Conservation (phyloP, 192 early-diverging fungal genomes). For the Lobosporangium transversale region DNA sequence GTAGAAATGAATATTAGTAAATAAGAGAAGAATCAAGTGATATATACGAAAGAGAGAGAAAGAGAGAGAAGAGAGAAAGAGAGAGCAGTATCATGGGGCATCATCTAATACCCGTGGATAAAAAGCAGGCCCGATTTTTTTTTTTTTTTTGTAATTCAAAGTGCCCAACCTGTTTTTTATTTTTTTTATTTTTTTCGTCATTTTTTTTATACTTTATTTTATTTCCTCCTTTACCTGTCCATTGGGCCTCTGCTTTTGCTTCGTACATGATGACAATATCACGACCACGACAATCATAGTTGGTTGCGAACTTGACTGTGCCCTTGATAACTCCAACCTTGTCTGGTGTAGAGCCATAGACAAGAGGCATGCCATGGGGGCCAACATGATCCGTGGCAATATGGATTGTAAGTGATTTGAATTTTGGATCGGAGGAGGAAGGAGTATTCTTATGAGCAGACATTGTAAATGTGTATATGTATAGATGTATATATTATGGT, state of each 20-base stretch:
- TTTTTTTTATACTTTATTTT: background rate
- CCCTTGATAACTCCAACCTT: constrained; percentile 34
- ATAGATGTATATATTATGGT: too few relatives aligned
- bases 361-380: constrained; percentile 30
- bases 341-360: constrained; percentile 46
- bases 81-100: too few relatives aligned
- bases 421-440: constrained; percentile 4
- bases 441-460: too few relatives aligned
- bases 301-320: constrained; percentile 27
- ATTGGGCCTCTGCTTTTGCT: constrained; percentile 36
- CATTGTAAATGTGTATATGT: too few relatives aligned
- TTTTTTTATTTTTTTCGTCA: background rate
- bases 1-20: too few relatives aligned
- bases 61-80: too few relatives aligned
- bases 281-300: constrained; percentile 34
- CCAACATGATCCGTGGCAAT: constrained; percentile 35
- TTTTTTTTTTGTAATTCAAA: too few relatives aligned
- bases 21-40: too few relatives aligned
- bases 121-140: too few relatives aligned
- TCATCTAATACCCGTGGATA: too few relatives aligned
- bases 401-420: constrained; percentile 34
- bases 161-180: too few relatives aligned
- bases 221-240: constrained; percentile 22
- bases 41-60: too few relatives aligned
- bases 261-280: constrained; percentile 51